Conservation (phyloP, 2,329 filamentous ascomycete species). For the Curvularia verruculosa region DNA sequence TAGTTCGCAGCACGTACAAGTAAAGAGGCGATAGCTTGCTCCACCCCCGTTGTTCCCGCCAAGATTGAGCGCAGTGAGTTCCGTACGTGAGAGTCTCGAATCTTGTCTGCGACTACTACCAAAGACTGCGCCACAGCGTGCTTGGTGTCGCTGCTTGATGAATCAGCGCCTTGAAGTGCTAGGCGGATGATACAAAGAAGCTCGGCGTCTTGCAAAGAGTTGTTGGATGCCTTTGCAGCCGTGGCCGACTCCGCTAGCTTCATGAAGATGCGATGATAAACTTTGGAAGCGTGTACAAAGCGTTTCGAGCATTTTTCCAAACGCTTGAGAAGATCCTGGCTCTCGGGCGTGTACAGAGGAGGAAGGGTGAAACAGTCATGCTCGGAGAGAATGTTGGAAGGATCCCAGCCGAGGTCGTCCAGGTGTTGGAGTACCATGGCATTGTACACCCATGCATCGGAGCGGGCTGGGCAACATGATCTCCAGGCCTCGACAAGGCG, state of each 20-base stretch:
- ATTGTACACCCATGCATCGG: conserved; percentile 17
- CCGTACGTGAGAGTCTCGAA: conserved; percentile 8
- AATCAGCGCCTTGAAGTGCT: conserved; percentile 18
- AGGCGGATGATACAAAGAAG: conserved; percentile 21
- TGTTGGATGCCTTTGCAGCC: conserved; percentile 4
- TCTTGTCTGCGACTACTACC: conserved; percentile 14
- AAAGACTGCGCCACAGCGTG: conserved; percentile 2
- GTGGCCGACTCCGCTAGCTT: conserved; percentile 19
- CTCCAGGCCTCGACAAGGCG: conserved; percentile 12
- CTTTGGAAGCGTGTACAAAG: conserved; percentile 8
- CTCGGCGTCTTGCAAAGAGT: conserved; percentile 12
- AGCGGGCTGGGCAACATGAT: conserved; percentile 11
- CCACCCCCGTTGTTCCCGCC: background rate
- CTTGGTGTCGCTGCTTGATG: background rate
- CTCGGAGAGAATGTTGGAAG: conserved; percentile 10
- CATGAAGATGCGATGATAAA: conserved; percentile 15
- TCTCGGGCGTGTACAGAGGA: conserved; percentile 16
- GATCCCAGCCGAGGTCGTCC: conserved; percentile 13
- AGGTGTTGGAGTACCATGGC: conserved; percentile 23
- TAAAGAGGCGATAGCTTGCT: background rate
- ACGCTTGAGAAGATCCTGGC: conserved; percentile 18
- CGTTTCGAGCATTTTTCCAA: conserved; percentile 13
- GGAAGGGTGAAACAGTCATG: conserved; percentile 12
- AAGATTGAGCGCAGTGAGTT: conserved; percentile 11
- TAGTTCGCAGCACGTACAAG: conserved; percentile 7